Conservation (phyloP, 805 yeast species). For the Ogataea chonburiensis region DNA sequence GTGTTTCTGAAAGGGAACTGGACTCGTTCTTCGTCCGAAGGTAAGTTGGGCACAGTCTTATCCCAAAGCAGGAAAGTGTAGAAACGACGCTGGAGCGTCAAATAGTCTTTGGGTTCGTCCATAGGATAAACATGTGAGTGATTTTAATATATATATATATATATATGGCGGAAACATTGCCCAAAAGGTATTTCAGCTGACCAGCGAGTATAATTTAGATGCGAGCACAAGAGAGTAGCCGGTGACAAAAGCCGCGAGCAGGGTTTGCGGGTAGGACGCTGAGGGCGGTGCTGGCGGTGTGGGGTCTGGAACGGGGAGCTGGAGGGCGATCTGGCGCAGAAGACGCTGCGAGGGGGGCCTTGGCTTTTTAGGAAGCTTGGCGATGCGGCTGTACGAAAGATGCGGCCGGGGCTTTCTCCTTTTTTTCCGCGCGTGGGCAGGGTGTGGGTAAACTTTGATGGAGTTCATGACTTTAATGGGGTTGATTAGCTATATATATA, state of each 20-base stretch:
- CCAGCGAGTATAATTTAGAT: conserved; percentile 12
- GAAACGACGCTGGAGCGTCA: conserved; percentile 37
- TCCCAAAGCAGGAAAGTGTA: conserved; percentile 33
- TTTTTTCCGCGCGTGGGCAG: not conserved
- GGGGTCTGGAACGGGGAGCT: not conserved
- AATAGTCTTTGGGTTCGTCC: conserved; percentile 1
- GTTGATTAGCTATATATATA: conserved; percentile 8
- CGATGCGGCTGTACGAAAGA: not conserved
- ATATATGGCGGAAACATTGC: no score
- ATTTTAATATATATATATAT: no score
- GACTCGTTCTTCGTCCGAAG: conserved; percentile 48
- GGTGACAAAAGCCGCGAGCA: conserved; percentile 16
- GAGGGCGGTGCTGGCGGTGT: not conserved
- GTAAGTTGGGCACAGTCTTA: conserved; percentile 49
- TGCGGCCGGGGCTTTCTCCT: not conserved
- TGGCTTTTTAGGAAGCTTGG: conserved; percentile 1
- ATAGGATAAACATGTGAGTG: not conserved
- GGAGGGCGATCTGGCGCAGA: conserved; percentile 3
- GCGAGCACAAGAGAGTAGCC: conserved; percentile 19
- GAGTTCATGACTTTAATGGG: not conserved
- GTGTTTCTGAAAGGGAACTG: conserved; percentile 43
- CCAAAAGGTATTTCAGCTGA: no score
- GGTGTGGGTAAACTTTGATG: conserved; percentile 7
- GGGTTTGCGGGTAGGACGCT: conserved; percentile 13
- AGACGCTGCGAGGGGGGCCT: not conserved